Conservation (phyloP, 176 grass and related monocot genomes). For the Hyparrhenia diplandra region DNA sequence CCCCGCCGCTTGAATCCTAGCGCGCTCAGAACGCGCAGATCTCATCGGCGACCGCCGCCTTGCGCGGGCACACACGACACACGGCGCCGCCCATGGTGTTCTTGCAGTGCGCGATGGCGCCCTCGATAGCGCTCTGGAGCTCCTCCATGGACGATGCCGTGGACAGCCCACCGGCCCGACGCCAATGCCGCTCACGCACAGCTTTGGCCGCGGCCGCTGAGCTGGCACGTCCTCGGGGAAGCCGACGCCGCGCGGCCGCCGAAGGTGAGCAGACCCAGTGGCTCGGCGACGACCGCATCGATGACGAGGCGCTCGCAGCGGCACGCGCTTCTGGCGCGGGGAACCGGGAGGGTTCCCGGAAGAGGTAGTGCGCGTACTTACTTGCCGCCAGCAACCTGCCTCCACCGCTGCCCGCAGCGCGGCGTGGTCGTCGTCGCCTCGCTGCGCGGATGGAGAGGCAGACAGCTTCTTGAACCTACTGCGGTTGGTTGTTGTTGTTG, state of each 20-base stretch:
- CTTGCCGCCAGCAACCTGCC: not conserved
- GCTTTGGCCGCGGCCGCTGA: constrained; percentile 4
- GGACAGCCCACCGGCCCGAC: constrained; percentile 39
- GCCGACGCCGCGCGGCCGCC: constrained; percentile 46
- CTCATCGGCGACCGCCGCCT: constrained; percentile 17
- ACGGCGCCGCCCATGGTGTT: constrained; percentile 54
- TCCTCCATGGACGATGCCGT: constrained; percentile 88
- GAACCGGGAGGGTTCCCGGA: constrained; percentile 87
- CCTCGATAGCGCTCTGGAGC: constrained; percentile 90
- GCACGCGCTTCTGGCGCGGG: constrained; percentile 68
- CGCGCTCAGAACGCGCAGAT: constrained; percentile 40
- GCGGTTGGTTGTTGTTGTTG: constrained; percentile 29
- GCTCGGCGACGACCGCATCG: constrained; percentile 90
- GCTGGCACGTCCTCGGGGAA: constrained; percentile 60
- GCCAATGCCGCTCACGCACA: constrained; percentile 25
- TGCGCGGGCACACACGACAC: constrained; percentile 17
- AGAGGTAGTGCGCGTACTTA: constrained; percentile 70
- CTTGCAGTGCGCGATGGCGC: constrained; percentile 97
- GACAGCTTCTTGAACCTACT: constrained; percentile 72
- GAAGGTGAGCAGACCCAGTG: constrained; percentile 74
- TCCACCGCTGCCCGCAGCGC: not conserved
- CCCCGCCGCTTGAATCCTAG: constrained; percentile 29
- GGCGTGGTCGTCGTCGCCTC: constrained; percentile 22
- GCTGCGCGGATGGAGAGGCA: constrained; percentile 76
- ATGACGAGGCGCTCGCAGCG: constrained; percentile 89